Base-by-base conservation (phyloP, 495 filamentous ascomycete species). In the Lasiosphaeria miniovina region DNA sequence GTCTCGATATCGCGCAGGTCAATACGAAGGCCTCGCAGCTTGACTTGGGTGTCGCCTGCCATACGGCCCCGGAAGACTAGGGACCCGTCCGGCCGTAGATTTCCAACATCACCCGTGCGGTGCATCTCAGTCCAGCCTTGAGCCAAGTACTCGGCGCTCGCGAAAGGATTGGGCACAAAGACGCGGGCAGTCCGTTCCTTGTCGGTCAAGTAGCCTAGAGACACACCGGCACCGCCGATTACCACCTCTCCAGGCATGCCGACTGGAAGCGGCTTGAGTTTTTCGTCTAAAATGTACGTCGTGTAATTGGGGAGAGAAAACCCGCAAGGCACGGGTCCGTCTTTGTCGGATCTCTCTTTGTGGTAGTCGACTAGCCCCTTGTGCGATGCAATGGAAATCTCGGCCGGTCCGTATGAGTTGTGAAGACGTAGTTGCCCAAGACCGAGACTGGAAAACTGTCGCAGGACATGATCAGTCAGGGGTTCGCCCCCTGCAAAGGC, bases 1-100 rank as follows among this genome's bases (percentile, higher is more conserved):
- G 59, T 54, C 24, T 74, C 76, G 38, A 82, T 62, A 34, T 82
- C 79, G 3, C 62, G 64, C 2, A 80, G 63, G 7, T 82, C 76
- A 7, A 82, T 55, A 3, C 80, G 74, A 12, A 81, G 61, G 2
- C 80, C 78, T 0, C 71, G 64, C 31, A 82, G 63, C 60, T 79
- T 76, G 24, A 75, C 68, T 49, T 78, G 77, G 6, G 56, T 70
- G 55, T 81, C 77, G 6, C 76, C 76, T 0, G 58, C 65, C 0
- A 82, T 65, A 0, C 81, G 76, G 1, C 72, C 67, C 0, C 63
- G 52, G 36, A 79, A 61, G 0, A 68, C 46, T 0, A 84, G 24
- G 0, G 63, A 8, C 1, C 80, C 80, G 59, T 80, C 75, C 0
- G 48, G 32, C 1, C 40, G 63, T 0, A 79, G 35, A 12, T 55